A percentile compares a stretch with the other conserved stretches of the same genome.
Conservation (phyloP, 2,329 filamentous ascomycete species). For the Hortaea werneckii region DNA sequence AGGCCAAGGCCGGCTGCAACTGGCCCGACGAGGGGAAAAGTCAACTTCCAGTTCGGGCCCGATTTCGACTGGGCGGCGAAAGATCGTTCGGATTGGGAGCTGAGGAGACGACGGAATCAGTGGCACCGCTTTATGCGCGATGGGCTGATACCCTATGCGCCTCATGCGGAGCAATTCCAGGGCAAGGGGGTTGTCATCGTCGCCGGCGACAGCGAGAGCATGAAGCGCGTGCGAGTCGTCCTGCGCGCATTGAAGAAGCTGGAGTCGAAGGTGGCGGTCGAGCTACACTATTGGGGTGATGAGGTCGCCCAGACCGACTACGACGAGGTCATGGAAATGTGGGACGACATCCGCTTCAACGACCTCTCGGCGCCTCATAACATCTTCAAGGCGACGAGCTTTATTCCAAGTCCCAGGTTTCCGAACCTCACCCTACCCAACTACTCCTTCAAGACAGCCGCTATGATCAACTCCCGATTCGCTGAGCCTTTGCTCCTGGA, state of each 20-base stretch:
- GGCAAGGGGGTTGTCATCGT: slow-evolving; percentile 25
- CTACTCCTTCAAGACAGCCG: slow-evolving; percentile 27
- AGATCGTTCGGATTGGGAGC: slow-evolving; percentile 7
- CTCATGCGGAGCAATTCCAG: slow-evolving; percentile 12
- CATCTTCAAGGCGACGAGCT: slow-evolving; percentile 12
- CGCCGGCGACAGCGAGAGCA: slow-evolving; percentile 15
- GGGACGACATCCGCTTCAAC: slow-evolving; percentile 19
- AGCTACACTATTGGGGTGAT: slow-evolving; percentile 23
- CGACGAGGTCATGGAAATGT: slow-evolving; percentile 10
- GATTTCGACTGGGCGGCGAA: slow-evolving; percentile 3
- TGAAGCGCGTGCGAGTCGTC: slow-evolving; percentile 17
- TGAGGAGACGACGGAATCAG: slow-evolving; percentile 8
- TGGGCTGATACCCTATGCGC: slow-evolving; percentile 11
- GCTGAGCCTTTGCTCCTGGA: slow-evolving; percentile 28
- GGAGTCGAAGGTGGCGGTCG: slow-evolving; percentile 17
- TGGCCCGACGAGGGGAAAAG: neutral
- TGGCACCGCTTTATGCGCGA: slow-evolving; percentile 15
- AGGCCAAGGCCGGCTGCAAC: neutral
- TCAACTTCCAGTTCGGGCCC: slow-evolving; percentile 3
- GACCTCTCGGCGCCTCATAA: slow-evolving; percentile 17
- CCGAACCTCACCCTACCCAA: slow-evolving; percentile 6
- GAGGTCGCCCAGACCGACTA: slow-evolving; percentile 15
- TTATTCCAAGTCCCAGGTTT: slow-evolving; percentile 1
- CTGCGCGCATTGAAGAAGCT: slow-evolving; percentile 10
- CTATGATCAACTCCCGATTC: slow-evolving; percentile 28